Percentiles rank a stretch among this genome's conserved stretches.
Conservation (phyloP, 176 grass and related monocot species). For the Secale cereale region DNA sequence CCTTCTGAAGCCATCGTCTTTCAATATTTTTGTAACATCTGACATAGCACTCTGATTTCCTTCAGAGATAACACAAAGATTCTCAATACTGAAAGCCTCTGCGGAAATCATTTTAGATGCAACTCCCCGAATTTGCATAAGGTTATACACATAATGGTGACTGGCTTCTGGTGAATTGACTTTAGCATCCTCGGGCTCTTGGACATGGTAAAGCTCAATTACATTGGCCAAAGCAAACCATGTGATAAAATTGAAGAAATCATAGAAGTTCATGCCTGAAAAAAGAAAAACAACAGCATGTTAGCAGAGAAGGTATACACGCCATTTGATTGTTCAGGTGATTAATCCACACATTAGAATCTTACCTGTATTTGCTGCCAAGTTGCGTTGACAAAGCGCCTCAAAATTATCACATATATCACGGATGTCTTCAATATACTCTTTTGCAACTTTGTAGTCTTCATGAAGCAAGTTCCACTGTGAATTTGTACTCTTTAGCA, state of each 20-base stretch:
- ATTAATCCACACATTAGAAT: slow-evolving; percentile 10
- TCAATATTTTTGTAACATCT: slow-evolving; percentile 60
- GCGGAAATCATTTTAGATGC: slow-evolving; percentile 59
- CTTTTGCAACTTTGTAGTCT: slow-evolving; percentile 92
- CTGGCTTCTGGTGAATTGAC: slow-evolving; percentile 19
- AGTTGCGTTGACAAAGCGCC: slow-evolving; percentile 81
- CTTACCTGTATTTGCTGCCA: slow-evolving; percentile 90
- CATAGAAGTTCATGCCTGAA: slow-evolving; percentile 96
- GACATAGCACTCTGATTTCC: slow-evolving; percentile 76
- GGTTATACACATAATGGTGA: slow-evolving; percentile 56
- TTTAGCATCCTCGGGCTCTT: slow-evolving; percentile 26
- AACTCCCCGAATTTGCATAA: slow-evolving; percentile 57
- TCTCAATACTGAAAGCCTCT: slow-evolving; percentile 62
- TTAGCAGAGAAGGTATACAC: slow-evolving; percentile 14
- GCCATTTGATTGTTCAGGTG: not conserved
- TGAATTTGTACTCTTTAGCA: slow-evolving; percentile 17
- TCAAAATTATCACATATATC: slow-evolving; percentile 94
- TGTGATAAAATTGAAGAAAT: slow-evolving; percentile 89
- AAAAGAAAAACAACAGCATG: slow-evolving; percentile 25
- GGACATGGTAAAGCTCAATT: slow-evolving; percentile 59
- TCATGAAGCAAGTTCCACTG: slow-evolving; percentile 91
- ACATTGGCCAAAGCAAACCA: slow-evolving; percentile 60
- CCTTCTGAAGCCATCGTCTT: slow-evolving; percentile 65
- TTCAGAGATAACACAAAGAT: slow-evolving; percentile 54
- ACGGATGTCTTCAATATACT: slow-evolving; percentile 96